Percentiles rank a stretch among this genome's conserved stretches.
Conservation (phyloP, 164 flowering plant genomes). For the Umbilicus rupestris region DNA sequence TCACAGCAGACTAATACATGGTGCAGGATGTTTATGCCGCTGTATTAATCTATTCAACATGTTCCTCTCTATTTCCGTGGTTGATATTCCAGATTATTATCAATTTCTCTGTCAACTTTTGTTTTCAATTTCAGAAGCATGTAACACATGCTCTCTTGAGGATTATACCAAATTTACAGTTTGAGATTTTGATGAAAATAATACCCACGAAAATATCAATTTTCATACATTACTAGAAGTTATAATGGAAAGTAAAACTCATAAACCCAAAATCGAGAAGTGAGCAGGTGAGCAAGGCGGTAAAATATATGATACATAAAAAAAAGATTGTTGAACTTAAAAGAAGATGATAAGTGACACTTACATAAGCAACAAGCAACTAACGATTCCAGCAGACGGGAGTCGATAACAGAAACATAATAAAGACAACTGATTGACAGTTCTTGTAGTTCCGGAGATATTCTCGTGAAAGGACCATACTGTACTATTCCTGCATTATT, state of each 20-base stretch:
- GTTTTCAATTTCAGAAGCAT: no score
- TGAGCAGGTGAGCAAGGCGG: no score
- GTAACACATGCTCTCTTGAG: no score
- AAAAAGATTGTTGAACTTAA: neutral
- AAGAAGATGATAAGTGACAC: constrained; percentile 18
- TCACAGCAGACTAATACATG: no score
- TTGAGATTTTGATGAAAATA: neutral
- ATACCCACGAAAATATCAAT: neutral
- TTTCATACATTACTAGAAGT: neutral
- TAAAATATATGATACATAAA: neutral
- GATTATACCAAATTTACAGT: neutral
- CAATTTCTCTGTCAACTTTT: no score
- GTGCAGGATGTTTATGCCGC: no score
- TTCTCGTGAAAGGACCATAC: constrained; percentile 70
- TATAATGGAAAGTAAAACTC: neutral
- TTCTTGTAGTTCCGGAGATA: constrained; percentile 65
- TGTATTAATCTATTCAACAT: no score
- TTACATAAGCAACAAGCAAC: constrained; percentile 68
- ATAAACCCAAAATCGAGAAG: neutral
- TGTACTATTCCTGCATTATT: constrained; percentile 35
- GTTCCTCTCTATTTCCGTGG: no score
- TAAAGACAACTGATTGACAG: constrained; percentile 63
- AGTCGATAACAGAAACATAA: constrained; percentile 53
- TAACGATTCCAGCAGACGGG: constrained; percentile 46
- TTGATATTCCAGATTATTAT: no score